Percentiles rank a stretch among this genome's conserved stretches.
phyloP scores from a whole-genome alignment of 106 monocot species.

The Hemerocallis citrina region DNA sequence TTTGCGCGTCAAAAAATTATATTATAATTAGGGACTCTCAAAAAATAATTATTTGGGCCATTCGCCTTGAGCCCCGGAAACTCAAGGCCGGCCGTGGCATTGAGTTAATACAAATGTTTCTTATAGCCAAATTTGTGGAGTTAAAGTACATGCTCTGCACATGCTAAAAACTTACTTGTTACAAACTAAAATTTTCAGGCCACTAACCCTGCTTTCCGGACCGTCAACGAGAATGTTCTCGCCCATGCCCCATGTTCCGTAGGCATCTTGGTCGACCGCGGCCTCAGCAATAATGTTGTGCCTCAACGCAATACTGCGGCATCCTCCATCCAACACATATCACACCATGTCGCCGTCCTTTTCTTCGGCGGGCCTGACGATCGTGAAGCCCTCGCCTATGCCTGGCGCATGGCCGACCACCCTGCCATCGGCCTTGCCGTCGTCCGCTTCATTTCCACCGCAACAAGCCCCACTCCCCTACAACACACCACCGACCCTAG shows the following conservation, averaged over 20 bases:
- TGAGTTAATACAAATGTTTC: no score
- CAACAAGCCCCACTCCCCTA: not conserved
- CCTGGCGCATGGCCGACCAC: slow-evolving; percentile 31
- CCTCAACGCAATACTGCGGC: not conserved
- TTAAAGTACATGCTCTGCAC: no score
- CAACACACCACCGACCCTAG: not conserved
- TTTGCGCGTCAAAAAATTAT: no score
- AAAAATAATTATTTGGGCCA: no score
- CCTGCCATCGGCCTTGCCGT: slow-evolving; percentile 19
- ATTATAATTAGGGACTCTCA: no score
- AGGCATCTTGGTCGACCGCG: slow-evolving; percentile 34
- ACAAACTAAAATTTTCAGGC: not conserved
- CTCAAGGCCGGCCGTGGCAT: no score
- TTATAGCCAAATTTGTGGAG: no score
- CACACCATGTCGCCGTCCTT: slow-evolving; percentile 31
- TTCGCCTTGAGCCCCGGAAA: no score
- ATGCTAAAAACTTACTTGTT: no score
- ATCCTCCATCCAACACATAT: not conserved
- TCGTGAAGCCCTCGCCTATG: slow-evolving; percentile 45
- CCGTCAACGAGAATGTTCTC: slow-evolving; percentile 13
- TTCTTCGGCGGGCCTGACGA: slow-evolving; percentile 61
- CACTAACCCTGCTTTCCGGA: slow-evolving; percentile 14
- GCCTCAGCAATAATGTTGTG: slow-evolving; percentile 12
- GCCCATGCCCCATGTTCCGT: slow-evolving; percentile 18
- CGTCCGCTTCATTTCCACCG: slow-evolving; percentile 23